These are phyloP conservation scores for Drechslerella coelobrocha DNA, from an alignment of 2,329 filamentous ascomycete species.

Conservation along the genomic window DNA sequence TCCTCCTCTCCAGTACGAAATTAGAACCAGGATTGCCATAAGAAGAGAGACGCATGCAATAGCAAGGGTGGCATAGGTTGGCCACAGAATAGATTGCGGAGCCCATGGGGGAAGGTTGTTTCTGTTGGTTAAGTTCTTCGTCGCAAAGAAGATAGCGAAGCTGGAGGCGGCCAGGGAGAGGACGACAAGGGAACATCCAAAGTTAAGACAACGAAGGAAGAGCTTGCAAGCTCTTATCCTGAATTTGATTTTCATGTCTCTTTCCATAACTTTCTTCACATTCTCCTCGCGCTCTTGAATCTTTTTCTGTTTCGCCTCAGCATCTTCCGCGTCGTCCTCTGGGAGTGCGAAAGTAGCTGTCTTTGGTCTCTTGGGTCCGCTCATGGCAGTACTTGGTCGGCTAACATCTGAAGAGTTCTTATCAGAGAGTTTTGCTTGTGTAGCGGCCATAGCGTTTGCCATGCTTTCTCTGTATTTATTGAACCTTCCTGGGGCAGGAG, in stretches of 20 bases:
- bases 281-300: constrained; percentile 54
- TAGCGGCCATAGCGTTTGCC: constrained; percentile 84
- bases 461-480: constrained; percentile 45
- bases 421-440: constrained; percentile 64
- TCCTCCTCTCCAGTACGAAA: constrained; percentile 85
- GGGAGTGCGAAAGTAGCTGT: constrained; percentile 82
- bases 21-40: constrained; percentile 79
- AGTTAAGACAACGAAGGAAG: constrained; percentile 92
- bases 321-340: constrained; percentile 81
- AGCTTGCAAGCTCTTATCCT: constrained; percentile 80
- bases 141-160: constrained; percentile 90
- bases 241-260: constrained; percentile 81
- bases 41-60: constrained; percentile 81
- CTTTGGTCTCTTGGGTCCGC: constrained; percentile 74
- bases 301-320: constrained; percentile 3
- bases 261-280: constrained; percentile 56
- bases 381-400: constrained; percentile 31
- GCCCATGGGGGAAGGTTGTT: constrained; percentile 89
- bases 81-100: constrained; percentile 78
- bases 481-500: constrained; percentile 27
- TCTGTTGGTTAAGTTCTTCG: constrained; percentile 73
- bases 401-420: constrained; percentile 77
- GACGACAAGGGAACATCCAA: constrained; percentile 94
- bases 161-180: constrained; percentile 87
- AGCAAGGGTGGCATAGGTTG: constrained; percentile 80